These are phyloP conservation scores for Nemania diffusa DNA, from an alignment of 2,329 filamentous ascomycete genomes.

Conservation along the genomic window DNA sequence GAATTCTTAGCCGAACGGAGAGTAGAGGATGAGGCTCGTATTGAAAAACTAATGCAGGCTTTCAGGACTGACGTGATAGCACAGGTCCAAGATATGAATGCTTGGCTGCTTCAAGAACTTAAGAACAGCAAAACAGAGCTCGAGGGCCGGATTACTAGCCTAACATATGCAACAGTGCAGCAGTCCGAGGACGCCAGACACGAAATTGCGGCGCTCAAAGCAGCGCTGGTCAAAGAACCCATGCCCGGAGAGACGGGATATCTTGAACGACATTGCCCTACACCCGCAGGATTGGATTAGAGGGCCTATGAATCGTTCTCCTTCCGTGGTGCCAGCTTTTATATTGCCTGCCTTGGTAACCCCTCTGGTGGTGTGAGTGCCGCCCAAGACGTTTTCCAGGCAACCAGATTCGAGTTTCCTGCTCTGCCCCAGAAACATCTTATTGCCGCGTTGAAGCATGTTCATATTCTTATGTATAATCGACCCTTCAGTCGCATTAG, in stretches of 20 bases:
- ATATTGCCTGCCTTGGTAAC: not conserved
- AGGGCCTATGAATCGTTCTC: not conserved
- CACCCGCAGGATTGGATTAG: not conserved
- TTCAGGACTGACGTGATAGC: not conserved
- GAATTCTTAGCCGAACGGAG: not conserved
- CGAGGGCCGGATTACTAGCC: not conserved
- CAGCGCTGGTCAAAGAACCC: not conserved
- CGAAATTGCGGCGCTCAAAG: not conserved
- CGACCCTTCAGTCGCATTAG: too few relatives aligned
- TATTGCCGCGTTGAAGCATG: not conserved
- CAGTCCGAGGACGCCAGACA: not conserved
- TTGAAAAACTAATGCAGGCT: not conserved
- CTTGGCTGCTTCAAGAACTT: not conserved
- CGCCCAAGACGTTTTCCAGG: not conserved
- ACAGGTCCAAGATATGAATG: not conserved
- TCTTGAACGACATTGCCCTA: not conserved
- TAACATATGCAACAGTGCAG: not conserved
- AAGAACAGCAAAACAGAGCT: not conserved
- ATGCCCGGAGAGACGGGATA: not conserved
- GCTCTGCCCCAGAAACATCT: not conserved
- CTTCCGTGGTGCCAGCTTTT: not conserved
- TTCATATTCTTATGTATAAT: not conserved
- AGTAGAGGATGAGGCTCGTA: not conserved
- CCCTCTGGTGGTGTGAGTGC: not conserved
- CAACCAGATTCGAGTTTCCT: not conserved